A percentile compares a stretch with the other conserved stretches of the same genome.
phyloP scores from a whole-genome alignment of 2,329 filamentous ascomycete genomes.

The Pestalotiopsis fici region DNA sequence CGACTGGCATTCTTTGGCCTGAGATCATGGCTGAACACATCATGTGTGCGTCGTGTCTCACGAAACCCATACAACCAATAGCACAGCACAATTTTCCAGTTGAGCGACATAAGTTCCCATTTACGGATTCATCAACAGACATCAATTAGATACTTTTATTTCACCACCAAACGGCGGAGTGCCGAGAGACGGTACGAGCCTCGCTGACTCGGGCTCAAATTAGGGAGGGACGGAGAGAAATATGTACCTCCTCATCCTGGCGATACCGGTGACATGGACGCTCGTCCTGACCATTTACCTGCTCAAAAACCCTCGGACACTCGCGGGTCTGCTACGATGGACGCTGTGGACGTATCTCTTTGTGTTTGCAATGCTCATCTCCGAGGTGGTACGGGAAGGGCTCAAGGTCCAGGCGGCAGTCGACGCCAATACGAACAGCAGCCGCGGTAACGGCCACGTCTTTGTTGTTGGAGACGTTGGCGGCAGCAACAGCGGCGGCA shows the following conservation, averaged over 20 bases:
- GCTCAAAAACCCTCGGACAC: slow-evolving; percentile 16
- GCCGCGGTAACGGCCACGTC: no score
- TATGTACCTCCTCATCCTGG: slow-evolving; percentile 20
- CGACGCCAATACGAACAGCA: not conserved
- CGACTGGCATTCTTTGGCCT: not conserved
- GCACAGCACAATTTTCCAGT: not conserved
- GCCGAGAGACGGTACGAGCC: not conserved
- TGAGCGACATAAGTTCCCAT: no score
- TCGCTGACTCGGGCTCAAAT: not conserved
- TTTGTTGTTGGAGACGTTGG: no score
- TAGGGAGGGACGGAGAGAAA: not conserved
- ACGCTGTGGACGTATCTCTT: slow-evolving; percentile 19
- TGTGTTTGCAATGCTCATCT: slow-evolving; percentile 18
- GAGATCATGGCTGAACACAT: not conserved
- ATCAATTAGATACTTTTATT: no score
- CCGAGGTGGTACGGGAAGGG: slow-evolving; percentile 21
- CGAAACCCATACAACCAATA: not conserved
- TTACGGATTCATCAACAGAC: no score
- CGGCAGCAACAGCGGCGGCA: no score
- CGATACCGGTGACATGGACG: slow-evolving; percentile 17
- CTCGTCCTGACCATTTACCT: slow-evolving; percentile 21
- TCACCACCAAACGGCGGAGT: no score
- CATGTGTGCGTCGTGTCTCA: not conserved
- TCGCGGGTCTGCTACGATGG: slow-evolving; percentile 22
- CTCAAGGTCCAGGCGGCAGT: slow-evolving; percentile 13